Evolutionary conservation across 2,329 filamentous ascomycete genomes (phyloP), one percentile per base, ranked within the genome.

Genomic region (Parastagonospora nodorum): DNA sequence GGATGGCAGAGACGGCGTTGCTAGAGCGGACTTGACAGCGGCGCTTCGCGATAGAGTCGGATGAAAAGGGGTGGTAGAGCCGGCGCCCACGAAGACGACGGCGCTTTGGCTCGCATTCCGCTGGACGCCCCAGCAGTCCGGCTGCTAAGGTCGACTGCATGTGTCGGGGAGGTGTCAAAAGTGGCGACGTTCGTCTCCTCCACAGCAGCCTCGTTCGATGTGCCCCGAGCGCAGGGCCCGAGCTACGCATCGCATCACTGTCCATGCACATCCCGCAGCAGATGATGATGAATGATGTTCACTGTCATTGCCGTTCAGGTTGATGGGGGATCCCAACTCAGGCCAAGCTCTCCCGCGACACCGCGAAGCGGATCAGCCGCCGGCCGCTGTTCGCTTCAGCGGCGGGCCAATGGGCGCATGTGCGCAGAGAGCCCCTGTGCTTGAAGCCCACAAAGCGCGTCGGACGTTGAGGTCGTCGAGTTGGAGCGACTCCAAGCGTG

Each of bases 361-460:
- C 51, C 43, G 51, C 55, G 48, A 42, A 55, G 57, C 55, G 56
- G 57, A 67, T 65, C 65, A 66, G 63, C 63, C 62, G 64, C 62
- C 56, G 45, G 53, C 55, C 48, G 41, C 53, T 44, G 39, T 29
- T 50, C 51, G 45, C 51, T 53, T 30, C 51, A 43, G 42, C 33
- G 40, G 41, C 30, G 30, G 42, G n/a, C 55, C 58, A 61, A 59
- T 60, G 44, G 49, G 53, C 48, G 45, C 32, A 15, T n/a, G 35
- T 30, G 42, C 42, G 42, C 27, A 49, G 54, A 36, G 42, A 44
- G 45, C 53, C 57, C 53, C 56, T 53, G 50, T 54, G 54, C 48
- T 32, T 37, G 42, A 24, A 43, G 16, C 36, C 44, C 35, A 33
- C 43, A 46, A 42, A 46, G 55, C 55, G 53, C 55, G 42, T 46